Conservation (phyloP, 345 rosid genomes). For the Eutrema japonicum region DNA sequence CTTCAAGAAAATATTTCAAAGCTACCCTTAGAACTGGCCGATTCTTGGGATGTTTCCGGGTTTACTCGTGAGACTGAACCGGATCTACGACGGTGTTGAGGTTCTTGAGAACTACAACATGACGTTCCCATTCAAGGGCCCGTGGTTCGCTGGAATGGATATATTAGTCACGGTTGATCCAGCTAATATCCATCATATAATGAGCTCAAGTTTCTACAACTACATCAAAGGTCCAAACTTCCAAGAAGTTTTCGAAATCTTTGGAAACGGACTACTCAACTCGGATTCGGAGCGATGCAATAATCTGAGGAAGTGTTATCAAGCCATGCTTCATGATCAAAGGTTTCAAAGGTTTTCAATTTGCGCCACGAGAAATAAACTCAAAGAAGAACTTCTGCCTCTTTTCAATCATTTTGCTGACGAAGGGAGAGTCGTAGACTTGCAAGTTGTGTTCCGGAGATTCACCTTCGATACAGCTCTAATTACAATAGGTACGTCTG, state of each 20-base stretch:
- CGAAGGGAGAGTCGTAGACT: slow-evolving; percentile 25
- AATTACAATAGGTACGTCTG: slow-evolving; percentile 40
- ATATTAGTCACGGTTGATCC: slow-evolving; percentile 36
- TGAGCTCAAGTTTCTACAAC: slow-evolving; percentile 34
- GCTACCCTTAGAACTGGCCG: slow-evolving; percentile 38
- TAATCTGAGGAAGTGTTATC: slow-evolving; percentile 23
- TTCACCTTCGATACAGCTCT: slow-evolving; percentile 47
- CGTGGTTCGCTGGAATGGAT: slow-evolving; percentile 7
- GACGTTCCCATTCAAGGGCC: slow-evolving; percentile 34
- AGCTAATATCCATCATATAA: slow-evolving; percentile 36
- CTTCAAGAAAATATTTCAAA: slow-evolving; percentile 15
- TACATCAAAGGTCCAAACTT: slow-evolving; percentile 38
- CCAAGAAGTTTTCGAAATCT: slow-evolving; percentile 27
- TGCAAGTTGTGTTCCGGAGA: slow-evolving; percentile 47
- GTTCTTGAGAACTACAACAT: slow-evolving; percentile 14
- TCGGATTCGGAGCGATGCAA: slow-evolving; percentile 36
- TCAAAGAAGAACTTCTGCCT: slow-evolving; percentile 22
- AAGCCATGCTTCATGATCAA: neutral
- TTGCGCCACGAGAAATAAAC: neutral
- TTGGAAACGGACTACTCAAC: slow-evolving; percentile 41
- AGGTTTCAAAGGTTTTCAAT: slow-evolving; percentile 22
- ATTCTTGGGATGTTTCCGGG: slow-evolving; percentile 38
- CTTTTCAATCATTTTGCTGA: slow-evolving; percentile 26
- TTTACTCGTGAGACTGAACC: slow-evolving; percentile 7
- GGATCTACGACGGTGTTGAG: slow-evolving; percentile 12